These are phyloP conservation scores for Nadsonia fulvescens DNA, from an alignment of 805 yeast species.

Conservation along the genomic window DNA sequence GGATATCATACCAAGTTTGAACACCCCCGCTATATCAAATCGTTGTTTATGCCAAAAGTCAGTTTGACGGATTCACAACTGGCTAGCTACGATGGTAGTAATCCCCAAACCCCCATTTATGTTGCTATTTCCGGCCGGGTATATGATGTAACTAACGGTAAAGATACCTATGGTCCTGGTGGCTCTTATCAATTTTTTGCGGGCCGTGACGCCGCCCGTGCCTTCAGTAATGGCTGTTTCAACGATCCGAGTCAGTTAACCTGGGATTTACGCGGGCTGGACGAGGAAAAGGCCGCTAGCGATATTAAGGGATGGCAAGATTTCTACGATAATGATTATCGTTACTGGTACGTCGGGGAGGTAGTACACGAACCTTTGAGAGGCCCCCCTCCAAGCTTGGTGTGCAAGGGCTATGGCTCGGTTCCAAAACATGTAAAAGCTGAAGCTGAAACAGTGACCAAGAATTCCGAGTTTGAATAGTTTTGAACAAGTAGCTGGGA, in stretches of 20 bases:
- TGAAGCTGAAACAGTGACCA: no score
- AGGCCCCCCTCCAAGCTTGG: no score
- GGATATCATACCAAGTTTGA: no score
- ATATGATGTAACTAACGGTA: constrained; percentile 40
- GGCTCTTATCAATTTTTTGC: constrained; percentile 39
- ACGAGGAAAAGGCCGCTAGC: constrained; percentile 20
- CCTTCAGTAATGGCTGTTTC: constrained; percentile 56
- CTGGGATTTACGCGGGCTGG: constrained; percentile 47
- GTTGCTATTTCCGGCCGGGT: constrained; percentile 43
- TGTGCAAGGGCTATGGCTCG: no score
- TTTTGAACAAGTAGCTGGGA: no score
- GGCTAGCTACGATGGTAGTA: constrained; percentile 32
- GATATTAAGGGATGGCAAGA: constrained; percentile 35
- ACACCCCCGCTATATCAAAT: no score
- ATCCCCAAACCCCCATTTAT: constrained; percentile 32
- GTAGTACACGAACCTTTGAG: no score
- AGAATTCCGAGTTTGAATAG: no score
- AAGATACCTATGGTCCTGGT: constrained; percentile 36
- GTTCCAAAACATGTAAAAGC: no score
- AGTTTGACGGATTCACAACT: constrained; percentile 30
- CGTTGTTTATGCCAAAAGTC: no score
- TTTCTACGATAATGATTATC: constrained; percentile 26
- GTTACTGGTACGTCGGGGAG: constrained; percentile 47
- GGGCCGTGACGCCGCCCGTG: constrained; percentile 53
- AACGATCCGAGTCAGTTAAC: constrained; percentile 43